Evolutionary conservation across 192 early-diverging fungal genomes (phyloP).

Genomic region (Coemansia sp.): DNA sequence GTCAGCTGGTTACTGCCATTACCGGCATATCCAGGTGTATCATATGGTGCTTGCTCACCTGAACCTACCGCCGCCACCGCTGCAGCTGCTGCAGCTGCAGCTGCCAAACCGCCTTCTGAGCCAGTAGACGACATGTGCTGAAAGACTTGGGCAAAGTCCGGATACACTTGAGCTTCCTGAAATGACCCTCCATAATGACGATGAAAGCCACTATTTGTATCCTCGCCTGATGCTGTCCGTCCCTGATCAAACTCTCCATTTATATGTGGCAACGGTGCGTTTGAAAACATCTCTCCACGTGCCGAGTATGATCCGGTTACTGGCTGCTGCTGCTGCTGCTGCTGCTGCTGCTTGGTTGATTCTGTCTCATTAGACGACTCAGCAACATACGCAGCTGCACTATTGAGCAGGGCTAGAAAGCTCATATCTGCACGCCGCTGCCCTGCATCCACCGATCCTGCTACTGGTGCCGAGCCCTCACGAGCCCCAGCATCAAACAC

Average conservation of each 20-base stretch:
- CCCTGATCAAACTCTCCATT: constrained; percentile 17
- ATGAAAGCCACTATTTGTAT: constrained; percentile 13
- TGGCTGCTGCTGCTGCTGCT: constrained; percentile 15
- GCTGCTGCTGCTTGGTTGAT: constrained; percentile 6
- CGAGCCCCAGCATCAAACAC: constrained; percentile 19
- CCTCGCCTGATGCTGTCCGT: constrained; percentile 1
- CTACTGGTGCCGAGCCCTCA: constrained; percentile 36
- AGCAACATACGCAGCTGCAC: constrained; percentile 43
- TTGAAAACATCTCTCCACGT: constrained; percentile 29
- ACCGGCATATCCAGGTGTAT: constrained; percentile 1
- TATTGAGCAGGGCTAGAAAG: constrained; percentile 44
- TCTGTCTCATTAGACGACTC: constrained; percentile 24
- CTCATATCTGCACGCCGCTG: constrained; percentile 46
- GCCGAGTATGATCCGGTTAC: constrained; percentile 14
- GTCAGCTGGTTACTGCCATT: background rate
- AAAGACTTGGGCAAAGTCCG: constrained; percentile 45
- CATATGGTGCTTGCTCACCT: background rate
- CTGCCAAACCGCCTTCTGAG: constrained; percentile 9
- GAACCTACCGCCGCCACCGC: constrained; percentile 6
- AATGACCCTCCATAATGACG: constrained; percentile 26
- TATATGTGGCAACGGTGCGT: constrained; percentile 20
- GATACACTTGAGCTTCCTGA: constrained; percentile 28
- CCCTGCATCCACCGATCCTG: constrained; percentile 11
- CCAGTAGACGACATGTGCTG: constrained; percentile 35
- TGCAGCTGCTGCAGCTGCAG: background rate